These are phyloP conservation scores for Kazachstania africana DNA, from an alignment of 805 yeast species.

Conservation along the genomic window DNA sequence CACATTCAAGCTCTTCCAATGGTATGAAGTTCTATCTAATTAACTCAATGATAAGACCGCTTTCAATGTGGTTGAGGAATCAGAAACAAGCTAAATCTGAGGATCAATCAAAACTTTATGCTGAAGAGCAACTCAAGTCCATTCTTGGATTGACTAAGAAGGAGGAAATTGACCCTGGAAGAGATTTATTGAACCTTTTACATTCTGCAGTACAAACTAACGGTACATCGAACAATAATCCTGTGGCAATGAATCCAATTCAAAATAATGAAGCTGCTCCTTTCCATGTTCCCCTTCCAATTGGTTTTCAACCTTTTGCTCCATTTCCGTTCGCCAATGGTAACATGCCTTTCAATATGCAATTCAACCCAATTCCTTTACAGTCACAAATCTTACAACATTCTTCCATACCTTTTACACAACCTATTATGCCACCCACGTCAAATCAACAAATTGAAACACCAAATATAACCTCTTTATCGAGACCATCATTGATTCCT, in stretches of 20 bases:
- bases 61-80: conserved; percentile 41
- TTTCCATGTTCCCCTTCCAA: no score
- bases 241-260: no score
- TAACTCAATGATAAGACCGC: conserved; percentile 32
- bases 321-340: conserved; percentile 25
- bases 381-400: conserved; percentile 1
- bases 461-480: conserved; percentile 31
- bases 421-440: conserved; percentile 2
- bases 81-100: conserved; percentile 41
- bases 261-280: no score
- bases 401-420: neutral
- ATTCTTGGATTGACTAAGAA: conserved; percentile 35
- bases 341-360: conserved; percentile 5
- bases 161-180: conserved; percentile 48
- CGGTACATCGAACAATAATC: no score
- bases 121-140: conserved; percentile 53
- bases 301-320: conserved; percentile 24
- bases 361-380: conserved; percentile 6
- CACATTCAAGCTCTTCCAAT: conserved; percentile 10
- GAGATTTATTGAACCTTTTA: conserved; percentile 58
- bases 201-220: conserved; percentile 31
- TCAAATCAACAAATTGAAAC: conserved; percentile 11
- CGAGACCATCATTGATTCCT: conserved; percentile 24
- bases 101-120: conserved; percentile 47
- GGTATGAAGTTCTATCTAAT: conserved; percentile 29